Evolutionary conservation across 306 rosid genomes (phyloP).

Genomic region (Dalbergia cultrata): DNA sequence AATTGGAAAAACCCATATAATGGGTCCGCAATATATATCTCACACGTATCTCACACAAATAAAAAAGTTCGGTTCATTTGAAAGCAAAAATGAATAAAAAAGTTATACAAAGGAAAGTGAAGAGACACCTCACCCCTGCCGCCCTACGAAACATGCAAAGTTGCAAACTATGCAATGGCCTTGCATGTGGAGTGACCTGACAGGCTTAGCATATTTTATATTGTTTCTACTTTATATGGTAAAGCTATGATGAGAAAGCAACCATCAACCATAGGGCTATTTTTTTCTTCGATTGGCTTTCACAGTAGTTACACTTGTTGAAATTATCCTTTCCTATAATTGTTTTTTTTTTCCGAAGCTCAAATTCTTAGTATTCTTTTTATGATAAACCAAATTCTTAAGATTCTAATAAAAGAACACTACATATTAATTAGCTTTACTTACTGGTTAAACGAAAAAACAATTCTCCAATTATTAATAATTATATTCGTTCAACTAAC

Average conservation of each 20-base stretch:
- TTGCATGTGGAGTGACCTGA: conserved; percentile 32
- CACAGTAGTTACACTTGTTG: too few relatives aligned
- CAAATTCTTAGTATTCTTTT: too few relatives aligned
- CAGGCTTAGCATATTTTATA: background rate
- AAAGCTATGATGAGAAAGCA: background rate
- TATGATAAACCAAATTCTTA: too few relatives aligned
- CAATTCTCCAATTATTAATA: too few relatives aligned
- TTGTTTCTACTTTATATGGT: background rate
- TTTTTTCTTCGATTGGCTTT: too few relatives aligned
- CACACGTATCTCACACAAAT: conserved; percentile 33
- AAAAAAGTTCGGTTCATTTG: conserved; percentile 27
- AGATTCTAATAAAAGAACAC: too few relatives aligned
- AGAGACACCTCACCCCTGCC: background rate
- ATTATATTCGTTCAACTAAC: too few relatives aligned
- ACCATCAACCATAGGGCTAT: too few relatives aligned
- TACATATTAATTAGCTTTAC: too few relatives aligned
- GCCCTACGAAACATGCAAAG: background rate
- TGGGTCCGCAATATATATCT: background rate
- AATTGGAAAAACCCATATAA: conserved; percentile 8
- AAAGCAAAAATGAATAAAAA: background rate
- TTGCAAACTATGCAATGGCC: background rate
- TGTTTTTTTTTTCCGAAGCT: too few relatives aligned
- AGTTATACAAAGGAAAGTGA: background rate
- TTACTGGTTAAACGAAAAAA: too few relatives aligned
- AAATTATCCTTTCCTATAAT: too few relatives aligned